phyloP scores from a whole-genome alignment of 129 eudicot species.

The Arctium minus region DNA sequence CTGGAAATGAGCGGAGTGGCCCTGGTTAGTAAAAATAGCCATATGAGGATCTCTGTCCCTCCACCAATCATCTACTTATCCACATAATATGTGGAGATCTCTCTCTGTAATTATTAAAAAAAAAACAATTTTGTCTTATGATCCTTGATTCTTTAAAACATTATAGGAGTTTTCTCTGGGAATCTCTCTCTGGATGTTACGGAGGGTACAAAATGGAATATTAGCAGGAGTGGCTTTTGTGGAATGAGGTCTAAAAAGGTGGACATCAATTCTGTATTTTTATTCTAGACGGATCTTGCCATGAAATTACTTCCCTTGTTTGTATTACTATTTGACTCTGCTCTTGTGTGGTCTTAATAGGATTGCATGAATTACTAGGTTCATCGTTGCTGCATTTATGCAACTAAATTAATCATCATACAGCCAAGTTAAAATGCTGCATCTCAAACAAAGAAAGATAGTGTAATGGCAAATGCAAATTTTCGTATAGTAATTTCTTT shows the following conservation, averaged over 20 bases:
- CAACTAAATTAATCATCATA: not conserved
- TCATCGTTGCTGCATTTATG: not conserved
- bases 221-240: slow-evolving; percentile 90
- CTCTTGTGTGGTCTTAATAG: not conserved
- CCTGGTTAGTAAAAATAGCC: slow-evolving; percentile 37
- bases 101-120: not conserved
- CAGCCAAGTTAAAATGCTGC: not conserved
- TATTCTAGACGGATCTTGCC: not conserved
- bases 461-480: not conserved
- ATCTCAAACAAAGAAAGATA: not conserved
- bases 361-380: not conserved
- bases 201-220: slow-evolving; percentile 80
- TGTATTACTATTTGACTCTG: not conserved
- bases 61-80: not conserved
- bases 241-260: slow-evolving; percentile 99
- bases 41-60: not conserved
- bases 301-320: not conserved
- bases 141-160: not conserved
- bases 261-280: not conserved
- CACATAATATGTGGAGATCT: not conserved
- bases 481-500: not conserved
- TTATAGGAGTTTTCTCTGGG: slow-evolving; percentile 79
- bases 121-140: not conserved
- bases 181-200: slow-evolving; percentile 76
- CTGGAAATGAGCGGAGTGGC: slow-evolving; percentile 54